Evolutionary conservation across 1,139 yeast species (phyloP).

Genomic region (Pichiaceae sp.): DNA sequence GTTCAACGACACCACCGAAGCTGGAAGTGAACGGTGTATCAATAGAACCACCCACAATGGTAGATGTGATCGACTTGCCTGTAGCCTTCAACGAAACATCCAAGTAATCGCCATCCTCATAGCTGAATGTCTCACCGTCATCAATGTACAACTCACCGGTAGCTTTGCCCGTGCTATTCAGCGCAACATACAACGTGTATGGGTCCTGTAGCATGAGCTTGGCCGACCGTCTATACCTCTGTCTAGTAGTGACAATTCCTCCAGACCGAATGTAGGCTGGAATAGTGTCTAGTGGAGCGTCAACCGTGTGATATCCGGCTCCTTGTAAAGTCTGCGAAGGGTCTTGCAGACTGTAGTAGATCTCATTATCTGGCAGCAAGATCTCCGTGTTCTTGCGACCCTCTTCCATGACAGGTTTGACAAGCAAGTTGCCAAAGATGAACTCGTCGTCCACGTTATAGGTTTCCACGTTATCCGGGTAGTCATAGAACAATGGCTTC

Average conservation of each 20-base stretch:
- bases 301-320: conserved; percentile 28
- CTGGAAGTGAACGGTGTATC: conserved; percentile 18
- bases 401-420: conserved; percentile 71
- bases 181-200: conserved; percentile 63
- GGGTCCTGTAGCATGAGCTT: conserved; percentile 77
- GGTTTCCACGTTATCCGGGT: conserved; percentile 40
- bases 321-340: conserved; percentile 30
- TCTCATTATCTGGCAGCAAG: conserved; percentile 51
- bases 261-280: conserved; percentile 82
- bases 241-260: conserved; percentile 56
- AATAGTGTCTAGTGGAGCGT: conserved; percentile 50
- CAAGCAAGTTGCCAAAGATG: conserved; percentile 72
- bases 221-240: conserved; percentile 73
- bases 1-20: conserved; percentile 41
- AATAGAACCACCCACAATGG: conserved; percentile 17
- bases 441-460: conserved; percentile 77
- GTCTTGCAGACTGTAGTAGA: conserved; percentile 50
- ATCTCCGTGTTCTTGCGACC: conserved; percentile 37
- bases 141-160: conserved; percentile 65
- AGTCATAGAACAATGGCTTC: conserved; percentile 65
- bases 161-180: conserved; percentile 33
- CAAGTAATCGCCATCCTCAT: conserved; percentile 41
- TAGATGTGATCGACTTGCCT: conserved; percentile 20
- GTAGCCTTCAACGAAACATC: conserved; percentile 29
- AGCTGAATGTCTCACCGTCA: conserved; percentile 70